phyloP scores from a whole-genome alignment of 2,329 filamentous ascomycete genomes.

The Neopestalotiopsis clavispora region DNA sequence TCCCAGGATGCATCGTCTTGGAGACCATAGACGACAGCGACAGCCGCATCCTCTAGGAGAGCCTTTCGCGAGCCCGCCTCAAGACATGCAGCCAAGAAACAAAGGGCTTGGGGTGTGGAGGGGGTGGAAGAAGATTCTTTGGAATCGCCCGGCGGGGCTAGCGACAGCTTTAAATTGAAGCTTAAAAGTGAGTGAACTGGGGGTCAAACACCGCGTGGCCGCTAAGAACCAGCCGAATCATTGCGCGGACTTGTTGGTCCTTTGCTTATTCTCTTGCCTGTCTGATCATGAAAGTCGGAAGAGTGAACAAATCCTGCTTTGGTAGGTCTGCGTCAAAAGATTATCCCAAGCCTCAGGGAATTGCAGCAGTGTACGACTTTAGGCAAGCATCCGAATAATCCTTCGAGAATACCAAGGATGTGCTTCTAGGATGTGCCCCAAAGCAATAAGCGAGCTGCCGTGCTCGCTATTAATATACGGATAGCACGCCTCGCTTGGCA shows the following conservation, averaged over 20 bases:
- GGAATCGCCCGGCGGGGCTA: neutral
- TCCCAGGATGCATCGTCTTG: neutral
- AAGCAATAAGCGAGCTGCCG: neutral
- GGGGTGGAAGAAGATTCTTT: neutral
- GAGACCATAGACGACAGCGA: neutral
- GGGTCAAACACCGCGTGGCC: constrained; percentile 6
- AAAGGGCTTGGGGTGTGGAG: neutral
- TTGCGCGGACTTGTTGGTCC: neutral
- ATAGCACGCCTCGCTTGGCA: neutral
- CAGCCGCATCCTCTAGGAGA: neutral
- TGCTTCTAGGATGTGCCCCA: neutral
- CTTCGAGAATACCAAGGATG: neutral
- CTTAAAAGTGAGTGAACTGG: constrained; percentile 7
- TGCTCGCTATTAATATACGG: neutral
- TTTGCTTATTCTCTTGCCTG: neutral
- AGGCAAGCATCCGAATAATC: too few species aligned
- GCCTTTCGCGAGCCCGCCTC: neutral
- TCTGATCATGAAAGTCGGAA: too few species aligned
- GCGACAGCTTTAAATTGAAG: constrained; percentile 12
- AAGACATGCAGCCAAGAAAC: neutral
- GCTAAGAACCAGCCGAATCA: neutral
- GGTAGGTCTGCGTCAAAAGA: too few species aligned
- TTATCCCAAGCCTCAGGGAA: too few species aligned
- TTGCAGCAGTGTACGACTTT: too few species aligned
- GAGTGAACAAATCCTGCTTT: too few species aligned